Conservation (phyloP, 2,329 filamentous ascomycete genomes). For the Alternaria novae-zelandiae region DNA sequence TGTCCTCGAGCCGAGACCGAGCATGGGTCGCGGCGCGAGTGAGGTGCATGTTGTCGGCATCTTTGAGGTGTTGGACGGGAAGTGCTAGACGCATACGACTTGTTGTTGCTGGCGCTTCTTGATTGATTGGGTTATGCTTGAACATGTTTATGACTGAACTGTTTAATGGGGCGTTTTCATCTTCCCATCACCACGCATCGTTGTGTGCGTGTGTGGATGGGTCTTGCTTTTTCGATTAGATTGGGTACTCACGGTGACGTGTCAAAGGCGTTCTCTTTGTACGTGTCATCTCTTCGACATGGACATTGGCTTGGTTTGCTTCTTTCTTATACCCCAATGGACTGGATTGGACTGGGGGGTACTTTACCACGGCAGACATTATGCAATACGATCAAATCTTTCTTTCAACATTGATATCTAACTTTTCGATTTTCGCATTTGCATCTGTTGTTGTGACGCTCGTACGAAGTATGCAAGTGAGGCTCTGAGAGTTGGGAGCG, state of each 20-base stretch:
- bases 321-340: slow-evolving; percentile 6
- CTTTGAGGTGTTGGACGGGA: slow-evolving; percentile 48
- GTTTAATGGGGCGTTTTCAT: neutral
- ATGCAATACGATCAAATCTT: neutral
- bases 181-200: neutral
- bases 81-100: slow-evolving; percentile 19
- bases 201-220: neutral
- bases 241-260: neutral
- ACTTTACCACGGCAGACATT: neutral
- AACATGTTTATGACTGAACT: neutral
- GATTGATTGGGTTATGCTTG: slow-evolving; percentile 3
- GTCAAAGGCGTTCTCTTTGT: neutral
- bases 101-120: neutral
- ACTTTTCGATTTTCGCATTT: neutral
- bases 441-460: neutral
- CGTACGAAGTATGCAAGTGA: neutral
- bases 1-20: slow-evolving; percentile 44
- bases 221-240: neutral
- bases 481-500: neutral
- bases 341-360: slow-evolving; percentile 6
- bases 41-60: slow-evolving; percentile 46
- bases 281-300: neutral
- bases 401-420: neutral
- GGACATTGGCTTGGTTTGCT: neutral
- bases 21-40: slow-evolving; percentile 10